Base-by-base conservation (phyloP, 352 stramenopile genomes). In the Phytophthora brassicae region DNA sequence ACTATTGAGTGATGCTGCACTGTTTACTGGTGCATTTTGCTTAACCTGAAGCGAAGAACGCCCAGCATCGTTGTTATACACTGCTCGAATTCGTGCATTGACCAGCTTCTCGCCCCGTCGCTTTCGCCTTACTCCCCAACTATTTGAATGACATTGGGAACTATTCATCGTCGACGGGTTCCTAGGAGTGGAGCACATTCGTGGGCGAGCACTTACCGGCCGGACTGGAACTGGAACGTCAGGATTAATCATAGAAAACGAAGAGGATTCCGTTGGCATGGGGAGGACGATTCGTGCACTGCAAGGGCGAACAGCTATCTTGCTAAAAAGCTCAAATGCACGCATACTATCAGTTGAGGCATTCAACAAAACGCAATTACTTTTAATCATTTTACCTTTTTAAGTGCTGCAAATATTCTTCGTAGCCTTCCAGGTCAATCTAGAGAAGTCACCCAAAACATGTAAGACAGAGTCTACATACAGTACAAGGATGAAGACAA, bases 401-500 rank as follows among this genome's bases (percentile, higher is more conserved):
- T 26, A 87, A 73, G 9, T 79, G 74, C 13, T 69, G 55, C 12
- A 84, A 66, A 47, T 88, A 89, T 14, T 75, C 70, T 49, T 89
- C 80, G 24, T 88, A 88, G 42, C 68, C 70, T 31, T 89, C 80
- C 23, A 89, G 67, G 35, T 89, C 71, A 35, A 89, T 71, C 80
- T 89, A 45, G 4, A 50, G 8, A 38, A 44, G 11, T 39, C 16
- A 6, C 9, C 7, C 6, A 55, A 23, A 38, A 45, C 12, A 28
- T 12, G 26, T 56, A 28, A 60, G 48, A 48, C 31, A 49, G 19
- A 38, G 22, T 42, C 3, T 55, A n/a, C n/a, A n/a, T n/a, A n/a
- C n/a, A n/a, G n/a, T 22, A 28, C n/a, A 12, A 53, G 33, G 1
- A 7, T 43, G 16, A 4, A 43, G 16, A n/a, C 36, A 43, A 43